Evolutionary conservation across 345 rosid genomes (phyloP).

Genomic region (Eucalyptus paniculata): DNA sequence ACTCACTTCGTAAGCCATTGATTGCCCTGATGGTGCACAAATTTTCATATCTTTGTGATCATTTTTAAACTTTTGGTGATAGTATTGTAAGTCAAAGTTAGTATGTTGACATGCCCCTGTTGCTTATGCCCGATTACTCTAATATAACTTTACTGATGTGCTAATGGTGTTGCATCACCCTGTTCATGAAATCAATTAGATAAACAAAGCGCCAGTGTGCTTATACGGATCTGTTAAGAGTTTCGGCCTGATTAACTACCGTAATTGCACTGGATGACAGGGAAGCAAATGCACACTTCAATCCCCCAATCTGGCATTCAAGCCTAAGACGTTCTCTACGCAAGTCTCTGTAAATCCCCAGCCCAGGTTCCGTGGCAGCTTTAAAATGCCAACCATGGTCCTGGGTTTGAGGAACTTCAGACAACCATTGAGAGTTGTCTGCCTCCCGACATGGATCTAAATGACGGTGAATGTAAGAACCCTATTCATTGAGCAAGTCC

Average conservation of each 20-base stretch:
- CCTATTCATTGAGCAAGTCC: not conserved
- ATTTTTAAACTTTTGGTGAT: not conserved
- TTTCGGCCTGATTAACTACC: slow-evolving; percentile 11
- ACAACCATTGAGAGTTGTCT: slow-evolving; percentile 25
- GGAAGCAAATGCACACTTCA: slow-evolving; percentile 50
- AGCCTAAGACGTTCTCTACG: slow-evolving; percentile 29
- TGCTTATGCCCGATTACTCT: not conserved
- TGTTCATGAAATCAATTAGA: not conserved
- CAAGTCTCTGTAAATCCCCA: slow-evolving; percentile 21
- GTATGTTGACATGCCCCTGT: not conserved
- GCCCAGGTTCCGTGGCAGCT: slow-evolving; percentile 30
- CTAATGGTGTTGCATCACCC: not conserved
- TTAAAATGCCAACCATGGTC: slow-evolving; percentile 25
- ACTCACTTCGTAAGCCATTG: not conserved
- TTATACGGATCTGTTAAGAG: not conserved
- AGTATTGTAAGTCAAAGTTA: not conserved
- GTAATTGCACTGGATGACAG: slow-evolving; percentile 47
- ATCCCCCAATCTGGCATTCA: slow-evolving; percentile 29
- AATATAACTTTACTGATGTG: not conserved
- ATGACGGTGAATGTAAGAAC: not conserved
- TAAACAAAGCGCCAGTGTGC: not conserved
- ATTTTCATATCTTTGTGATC: not conserved
- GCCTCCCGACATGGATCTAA: slow-evolving; percentile 34
- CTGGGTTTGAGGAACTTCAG: slow-evolving; percentile 13
- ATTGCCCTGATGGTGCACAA: not conserved